phyloP scores from a whole-genome alignment of 495 filamentous ascomycete genomes.

The Talaromyces stipitatus region DNA sequence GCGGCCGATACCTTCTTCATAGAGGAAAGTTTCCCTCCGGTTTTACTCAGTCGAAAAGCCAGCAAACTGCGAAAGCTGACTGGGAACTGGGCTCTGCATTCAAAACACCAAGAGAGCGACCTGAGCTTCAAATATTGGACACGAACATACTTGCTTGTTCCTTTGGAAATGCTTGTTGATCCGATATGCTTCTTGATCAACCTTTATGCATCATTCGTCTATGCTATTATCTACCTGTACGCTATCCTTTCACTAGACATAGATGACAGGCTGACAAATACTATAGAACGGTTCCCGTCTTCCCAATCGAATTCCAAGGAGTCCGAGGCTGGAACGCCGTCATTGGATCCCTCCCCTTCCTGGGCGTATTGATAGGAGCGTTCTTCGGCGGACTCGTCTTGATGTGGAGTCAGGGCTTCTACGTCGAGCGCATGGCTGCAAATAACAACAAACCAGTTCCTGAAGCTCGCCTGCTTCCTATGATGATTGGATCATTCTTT shows the following conservation, averaged over 20 bases:
- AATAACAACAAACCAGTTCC: slow-evolving; percentile 38
- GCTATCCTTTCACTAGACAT: neutral
- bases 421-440: slow-evolving; percentile 33
- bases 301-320: slow-evolving; percentile 42
- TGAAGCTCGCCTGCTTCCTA: slow-evolving; percentile 42
- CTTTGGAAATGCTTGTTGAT: slow-evolving; percentile 41
- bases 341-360: slow-evolving; percentile 40
- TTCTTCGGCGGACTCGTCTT: slow-evolving; percentile 30
- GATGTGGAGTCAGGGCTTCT: slow-evolving; percentile 35
- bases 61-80: slow-evolving; percentile 39
- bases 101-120: slow-evolving; percentile 40
- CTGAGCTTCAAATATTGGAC: slow-evolving; percentile 26
- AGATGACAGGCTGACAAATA: slow-evolving; percentile 11
- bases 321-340: slow-evolving; percentile 35
- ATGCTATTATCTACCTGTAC: slow-evolving; percentile 27
- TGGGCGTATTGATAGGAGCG: slow-evolving; percentile 43
- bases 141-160: slow-evolving; percentile 21
- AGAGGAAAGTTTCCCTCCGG: slow-evolving; percentile 43
- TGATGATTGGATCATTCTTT: slow-evolving; percentile 39
- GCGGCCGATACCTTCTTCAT: slow-evolving; percentile 28
- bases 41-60: slow-evolving; percentile 41
- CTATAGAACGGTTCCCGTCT: slow-evolving; percentile 29
- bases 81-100: slow-evolving; percentile 46
- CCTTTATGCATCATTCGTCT: slow-evolving; percentile 42
- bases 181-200: slow-evolving; percentile 39